These are phyloP conservation scores for Coleophoma eucalyptorum DNA, from an alignment of 2,329 filamentous ascomycete species.

Conservation along the genomic window DNA sequence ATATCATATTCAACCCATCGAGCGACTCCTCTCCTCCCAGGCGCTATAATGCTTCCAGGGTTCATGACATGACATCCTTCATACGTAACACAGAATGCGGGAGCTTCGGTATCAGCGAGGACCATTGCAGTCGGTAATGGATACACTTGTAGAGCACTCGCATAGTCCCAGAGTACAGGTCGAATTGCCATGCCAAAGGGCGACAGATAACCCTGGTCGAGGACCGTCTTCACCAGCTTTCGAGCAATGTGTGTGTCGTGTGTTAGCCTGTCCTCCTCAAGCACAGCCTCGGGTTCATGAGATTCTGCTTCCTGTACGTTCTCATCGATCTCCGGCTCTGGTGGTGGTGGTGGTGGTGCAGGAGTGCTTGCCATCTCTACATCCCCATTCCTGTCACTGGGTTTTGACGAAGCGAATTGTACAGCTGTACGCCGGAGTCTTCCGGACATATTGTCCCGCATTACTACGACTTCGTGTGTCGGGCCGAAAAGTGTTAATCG, in stretches of 20 bases:
- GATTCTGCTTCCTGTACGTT: slow-evolving; percentile 15
- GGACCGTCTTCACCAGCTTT: slow-evolving; percentile 82
- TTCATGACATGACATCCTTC: slow-evolving; percentile 97
- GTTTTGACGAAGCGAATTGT: slow-evolving; percentile 52
- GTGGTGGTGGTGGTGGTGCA: slow-evolving; percentile 4
- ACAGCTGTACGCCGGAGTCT: slow-evolving; percentile 76
- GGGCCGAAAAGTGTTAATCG: slow-evolving; percentile 83
- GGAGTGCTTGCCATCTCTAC: slow-evolving; percentile 16
- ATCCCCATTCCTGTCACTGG: slow-evolving; percentile 29
- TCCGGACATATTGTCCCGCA: slow-evolving; percentile 81
- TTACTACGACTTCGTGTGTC: slow-evolving; percentile 79
- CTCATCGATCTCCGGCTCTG: slow-evolving; percentile 39
- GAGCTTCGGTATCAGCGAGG: slow-evolving; percentile 76
- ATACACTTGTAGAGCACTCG: slow-evolving; percentile 73
- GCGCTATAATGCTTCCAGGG: slow-evolving; percentile 72
- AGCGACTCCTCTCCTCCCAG: slow-evolving; percentile 63
- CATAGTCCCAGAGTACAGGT: slow-evolving; percentile 89
- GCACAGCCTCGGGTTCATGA: slow-evolving; percentile 5
- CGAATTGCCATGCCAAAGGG: slow-evolving; percentile 79
- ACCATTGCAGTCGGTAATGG: slow-evolving; percentile 83
- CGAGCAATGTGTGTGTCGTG: slow-evolving; percentile 52
- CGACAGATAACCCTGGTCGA: slow-evolving; percentile 85
- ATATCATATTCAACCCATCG: slow-evolving; percentile 88
- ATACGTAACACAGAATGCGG: slow-evolving; percentile 84
- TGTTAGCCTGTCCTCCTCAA: slow-evolving; percentile 9